Base-by-base conservation (phyloP, 306 rosid genomes). In the Ormosia emarginata region DNA sequence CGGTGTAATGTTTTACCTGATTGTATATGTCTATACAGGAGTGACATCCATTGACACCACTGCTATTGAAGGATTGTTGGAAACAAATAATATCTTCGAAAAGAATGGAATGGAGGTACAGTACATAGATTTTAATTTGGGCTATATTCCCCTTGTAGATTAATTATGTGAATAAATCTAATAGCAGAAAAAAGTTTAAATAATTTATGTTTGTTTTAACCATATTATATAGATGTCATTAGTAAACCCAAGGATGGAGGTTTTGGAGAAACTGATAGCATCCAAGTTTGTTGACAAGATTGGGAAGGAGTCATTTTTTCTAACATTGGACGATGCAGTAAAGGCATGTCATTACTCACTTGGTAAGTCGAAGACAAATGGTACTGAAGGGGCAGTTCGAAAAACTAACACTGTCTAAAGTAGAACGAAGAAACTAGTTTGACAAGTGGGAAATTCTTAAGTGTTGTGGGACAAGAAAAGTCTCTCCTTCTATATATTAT, bases 21-120 rank as follows among this genome's bases (percentile, higher is more conserved):
- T 33, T 43, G 17, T 6, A 55, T 34, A 55, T 73, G 53, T n/a
- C 62, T 57, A 13, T 44, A 4, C 18, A 95, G 99, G 96, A 44
- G 99, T 95, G n/a, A 62, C 93, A 78, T 77, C 96, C 15, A 92
- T 95, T 73, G 99, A 95, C 59, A 58, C 79, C 64, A 90, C 97
- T 4, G 97, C 93, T 34, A 83, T 95, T 59, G 90, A 87, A 84
- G 92, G 93, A 59, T 58, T 95, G 77, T 46, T 62, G n/a, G 99
- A 95, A 53, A 37, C 78, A 32, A 57, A 75, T 0, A 95, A 75
- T 80, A 49, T 75, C 37, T 70, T 95, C 59, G 17, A 33, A 52
- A 88, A 75, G 39, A 81, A 32, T 17, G 89, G 63, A 24, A 64
- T 90, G 41, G 77, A 87, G 98, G 98, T 95, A 49, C 14, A 12